A percentile compares a stretch with the other conserved stretches of the same genome.
phyloP scores from a whole-genome alignment of 805 yeast species.

The Dipodascus geniculatus region DNA sequence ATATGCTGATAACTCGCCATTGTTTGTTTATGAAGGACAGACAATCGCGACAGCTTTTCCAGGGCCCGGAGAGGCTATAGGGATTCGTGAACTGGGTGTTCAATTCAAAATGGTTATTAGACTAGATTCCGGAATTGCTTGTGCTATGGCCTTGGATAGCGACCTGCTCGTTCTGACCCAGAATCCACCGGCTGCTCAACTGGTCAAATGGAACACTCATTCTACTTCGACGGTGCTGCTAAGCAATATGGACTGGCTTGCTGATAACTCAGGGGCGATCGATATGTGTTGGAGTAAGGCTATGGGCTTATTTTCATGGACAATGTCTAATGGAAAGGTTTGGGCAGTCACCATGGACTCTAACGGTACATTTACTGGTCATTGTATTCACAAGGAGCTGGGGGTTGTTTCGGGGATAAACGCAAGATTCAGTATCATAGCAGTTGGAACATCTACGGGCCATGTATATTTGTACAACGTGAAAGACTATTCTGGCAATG shows the following conservation, averaged over 20 bases:
- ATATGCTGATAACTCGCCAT: slow-evolving; percentile 5
- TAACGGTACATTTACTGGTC: slow-evolving; percentile 4
- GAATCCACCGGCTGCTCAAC: slow-evolving; percentile 13
- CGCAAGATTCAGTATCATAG: slow-evolving; percentile 30
- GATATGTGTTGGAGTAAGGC: slow-evolving; percentile 18
- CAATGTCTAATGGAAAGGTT: slow-evolving; percentile 18
- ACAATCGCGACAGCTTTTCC: slow-evolving; percentile 17
- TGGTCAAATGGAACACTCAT: slow-evolving; percentile 13
- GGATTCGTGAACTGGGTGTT: slow-evolving; percentile 24
- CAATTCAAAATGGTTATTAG: slow-evolving; percentile 19
- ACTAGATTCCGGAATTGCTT: slow-evolving; percentile 22
- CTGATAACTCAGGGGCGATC: slow-evolving; percentile 8
- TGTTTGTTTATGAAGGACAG: slow-evolving; percentile 6
- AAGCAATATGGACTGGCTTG: slow-evolving; percentile 17
- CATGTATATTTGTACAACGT: slow-evolving; percentile 29
- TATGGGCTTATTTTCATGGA: slow-evolving; percentile 23
- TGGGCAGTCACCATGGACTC: slow-evolving; percentile 13
- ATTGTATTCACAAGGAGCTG: slow-evolving; percentile 6
- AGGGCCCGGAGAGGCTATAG: slow-evolving; percentile 31
- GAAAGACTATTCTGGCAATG: slow-evolving; percentile 24
- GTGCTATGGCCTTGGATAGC: slow-evolving; percentile 16
- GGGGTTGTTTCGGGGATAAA: slow-evolving; percentile 25
- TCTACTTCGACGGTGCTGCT: slow-evolving; percentile 14
- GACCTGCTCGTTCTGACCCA: slow-evolving; percentile 16
- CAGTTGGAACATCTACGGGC: slow-evolving; percentile 30